These are phyloP conservation scores for Amylocarpus encephaloides DNA, from an alignment of 2,329 filamentous ascomycete genomes.

Conservation along the genomic window DNA sequence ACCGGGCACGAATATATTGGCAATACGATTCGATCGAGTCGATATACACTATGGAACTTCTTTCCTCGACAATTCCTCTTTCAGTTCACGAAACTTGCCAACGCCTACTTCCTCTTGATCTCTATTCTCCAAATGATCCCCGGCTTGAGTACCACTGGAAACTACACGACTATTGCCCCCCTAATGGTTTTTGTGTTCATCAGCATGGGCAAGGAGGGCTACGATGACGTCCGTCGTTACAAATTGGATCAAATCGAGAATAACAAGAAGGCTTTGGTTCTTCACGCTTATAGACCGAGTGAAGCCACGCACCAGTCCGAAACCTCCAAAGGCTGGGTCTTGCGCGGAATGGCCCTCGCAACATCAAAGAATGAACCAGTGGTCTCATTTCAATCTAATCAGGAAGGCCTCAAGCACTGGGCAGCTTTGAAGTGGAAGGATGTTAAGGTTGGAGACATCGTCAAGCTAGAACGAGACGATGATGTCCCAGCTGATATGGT, in stretches of 20 bases:
- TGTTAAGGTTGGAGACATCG: conserved; percentile 63
- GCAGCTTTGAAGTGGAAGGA: conserved; percentile 55
- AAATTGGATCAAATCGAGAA: conserved; percentile 81
- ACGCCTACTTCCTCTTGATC: conserved; percentile 90
- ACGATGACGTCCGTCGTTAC: conserved; percentile 79
- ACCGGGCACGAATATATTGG: conserved; percentile 65
- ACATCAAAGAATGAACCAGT: neutral
- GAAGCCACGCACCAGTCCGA: neutral
- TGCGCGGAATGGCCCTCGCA: neutral
- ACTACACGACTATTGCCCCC: conserved; percentile 77
- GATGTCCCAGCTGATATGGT: conserved; percentile 77
- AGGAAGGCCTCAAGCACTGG: conserved; percentile 37
- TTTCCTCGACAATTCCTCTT: conserved; percentile 81
- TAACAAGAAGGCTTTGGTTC: conserved; percentile 47
- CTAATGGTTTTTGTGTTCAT: conserved; percentile 74
- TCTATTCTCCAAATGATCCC: conserved; percentile 87
- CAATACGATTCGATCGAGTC: conserved; percentile 82
- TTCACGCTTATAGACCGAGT: conserved; percentile 15
- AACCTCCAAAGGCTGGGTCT: neutral
- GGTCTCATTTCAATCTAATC: conserved; percentile 1
- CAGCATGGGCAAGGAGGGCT: conserved; percentile 87
- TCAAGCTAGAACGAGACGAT: conserved; percentile 66
- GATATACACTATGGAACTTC: conserved; percentile 87
- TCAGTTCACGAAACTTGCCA: conserved; percentile 89
- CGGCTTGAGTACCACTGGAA: conserved; percentile 82